Conservation (phyloP, 2,329 filamentous ascomycete species). For the Endoconidiophora polonica region DNA sequence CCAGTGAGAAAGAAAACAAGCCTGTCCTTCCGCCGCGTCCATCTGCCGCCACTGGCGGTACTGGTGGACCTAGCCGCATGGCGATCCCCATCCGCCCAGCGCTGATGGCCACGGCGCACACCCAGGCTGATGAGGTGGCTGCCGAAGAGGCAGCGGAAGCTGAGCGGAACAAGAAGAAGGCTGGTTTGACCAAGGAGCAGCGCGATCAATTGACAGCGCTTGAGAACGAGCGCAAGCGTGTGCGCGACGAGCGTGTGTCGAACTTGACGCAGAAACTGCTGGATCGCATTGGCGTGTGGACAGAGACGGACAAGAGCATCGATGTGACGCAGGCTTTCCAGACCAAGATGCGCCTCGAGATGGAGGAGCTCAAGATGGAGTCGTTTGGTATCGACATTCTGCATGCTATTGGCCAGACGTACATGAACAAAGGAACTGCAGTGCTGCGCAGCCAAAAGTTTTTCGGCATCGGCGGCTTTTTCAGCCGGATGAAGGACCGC, state of each 20-base stretch:
- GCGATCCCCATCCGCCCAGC: conserved; percentile 65
- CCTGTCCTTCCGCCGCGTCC: background rate
- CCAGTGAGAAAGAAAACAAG: conserved; percentile 12
- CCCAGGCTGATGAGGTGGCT: conserved; percentile 43
- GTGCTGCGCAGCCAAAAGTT: conserved; percentile 94
- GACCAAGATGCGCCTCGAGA: conserved; percentile 85
- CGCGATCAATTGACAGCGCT: conserved; percentile 78
- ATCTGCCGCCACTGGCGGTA: too few relatives aligned
- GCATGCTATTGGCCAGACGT: conserved; percentile 84
- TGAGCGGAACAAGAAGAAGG: conserved; percentile 65
- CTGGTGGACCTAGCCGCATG: conserved; percentile 22
- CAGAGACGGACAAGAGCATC: conserved; percentile 77
- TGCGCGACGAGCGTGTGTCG: conserved; percentile 79
- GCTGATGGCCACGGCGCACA: conserved; percentile 62
- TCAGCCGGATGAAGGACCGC: conserved; percentile 88
- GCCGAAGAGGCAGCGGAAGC: conserved; percentile 52
- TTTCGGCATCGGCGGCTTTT: conserved; percentile 89
- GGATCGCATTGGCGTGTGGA: conserved; percentile 86
- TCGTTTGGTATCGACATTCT: conserved; percentile 92
- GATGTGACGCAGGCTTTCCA: conserved; percentile 83
- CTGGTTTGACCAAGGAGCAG: conserved; percentile 75
- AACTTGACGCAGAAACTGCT: conserved; percentile 71
- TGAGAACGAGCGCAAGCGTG: conserved; percentile 66
- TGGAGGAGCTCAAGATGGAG: conserved; percentile 98
- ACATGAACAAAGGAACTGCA: conserved; percentile 70